Evolutionary conservation across 2,329 filamentous ascomycete genomes (phyloP).

Genomic region (Claviceps paspali): DNA sequence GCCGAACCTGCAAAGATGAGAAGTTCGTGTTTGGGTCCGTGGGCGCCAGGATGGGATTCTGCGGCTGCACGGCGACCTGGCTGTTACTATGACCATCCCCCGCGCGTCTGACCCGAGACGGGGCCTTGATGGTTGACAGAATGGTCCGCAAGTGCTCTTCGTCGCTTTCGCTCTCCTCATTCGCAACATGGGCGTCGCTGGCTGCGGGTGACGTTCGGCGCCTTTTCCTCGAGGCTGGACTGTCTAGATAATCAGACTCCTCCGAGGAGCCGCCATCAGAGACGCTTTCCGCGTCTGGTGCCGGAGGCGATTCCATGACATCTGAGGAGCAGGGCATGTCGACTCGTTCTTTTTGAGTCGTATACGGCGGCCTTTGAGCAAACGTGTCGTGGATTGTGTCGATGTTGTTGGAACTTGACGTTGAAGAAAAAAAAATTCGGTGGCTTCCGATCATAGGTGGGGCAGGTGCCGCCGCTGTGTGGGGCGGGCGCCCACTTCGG

Average conservation of each 20-base stretch:
- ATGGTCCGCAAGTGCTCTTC: conserved; percentile 17
- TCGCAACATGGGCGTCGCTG: conserved; percentile 12
- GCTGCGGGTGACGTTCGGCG: conserved; percentile 22
- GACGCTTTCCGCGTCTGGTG: neutral
- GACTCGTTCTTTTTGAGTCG: neutral
- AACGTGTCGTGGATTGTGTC: too few species aligned
- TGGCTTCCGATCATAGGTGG: neutral
- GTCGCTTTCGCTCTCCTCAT: conserved; percentile 19
- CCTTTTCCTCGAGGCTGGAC: conserved; percentile 28
- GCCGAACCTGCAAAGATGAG: conserved; percentile 54
- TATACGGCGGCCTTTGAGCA: too few species aligned
- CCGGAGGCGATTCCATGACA: neutral
- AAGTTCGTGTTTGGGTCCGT: conserved; percentile 50
- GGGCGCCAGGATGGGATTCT: conserved; percentile 30
- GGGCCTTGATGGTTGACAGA: conserved; percentile 30
- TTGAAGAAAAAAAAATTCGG: neutral
- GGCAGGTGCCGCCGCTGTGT: neutral
- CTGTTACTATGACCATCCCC: conserved; percentile 9
- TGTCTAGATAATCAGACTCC: conserved; percentile 36
- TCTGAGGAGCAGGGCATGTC: neutral
- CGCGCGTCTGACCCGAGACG: conserved; percentile 36
- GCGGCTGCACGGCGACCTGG: conserved; percentile 9
- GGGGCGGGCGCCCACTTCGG: too few species aligned
- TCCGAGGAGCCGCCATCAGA: conserved; percentile 15
- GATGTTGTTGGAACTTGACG: too few species aligned